Conservation (phyloP, 495 filamentous ascomycete species). For the Lepidopterella palustris region DNA sequence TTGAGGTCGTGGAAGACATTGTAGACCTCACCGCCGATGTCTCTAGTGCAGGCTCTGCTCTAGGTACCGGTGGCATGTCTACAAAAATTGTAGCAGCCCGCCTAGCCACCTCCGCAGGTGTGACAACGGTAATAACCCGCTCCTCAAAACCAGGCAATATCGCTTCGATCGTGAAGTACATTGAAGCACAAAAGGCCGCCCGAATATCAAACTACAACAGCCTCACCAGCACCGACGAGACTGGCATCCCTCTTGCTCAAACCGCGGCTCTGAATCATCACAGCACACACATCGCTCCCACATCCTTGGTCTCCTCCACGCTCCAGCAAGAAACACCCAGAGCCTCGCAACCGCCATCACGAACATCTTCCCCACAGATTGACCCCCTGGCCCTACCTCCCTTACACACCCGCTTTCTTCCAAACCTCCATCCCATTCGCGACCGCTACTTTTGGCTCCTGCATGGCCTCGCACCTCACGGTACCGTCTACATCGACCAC, state of each 20-base stretch:
- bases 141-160: slow-evolving; percentile 93
- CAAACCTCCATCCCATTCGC: slow-evolving; percentile 76
- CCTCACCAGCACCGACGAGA: slow-evolving; percentile 15
- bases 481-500: slow-evolving; percentile 83
- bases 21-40: slow-evolving; percentile 80
- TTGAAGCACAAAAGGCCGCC: slow-evolving; percentile 48
- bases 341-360: slow-evolving; percentile 11
- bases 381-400: slow-evolving; percentile 40
- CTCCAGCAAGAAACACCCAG: neutral
- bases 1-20: slow-evolving; percentile 91
- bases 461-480: slow-evolving; percentile 86
- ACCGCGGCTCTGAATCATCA: slow-evolving; percentile 16
- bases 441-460: slow-evolving; percentile 96
- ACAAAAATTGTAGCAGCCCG: slow-evolving; percentile 95
- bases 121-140: slow-evolving; percentile 89
- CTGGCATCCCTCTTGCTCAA: slow-evolving; percentile 9
- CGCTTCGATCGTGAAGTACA: slow-evolving; percentile 72
- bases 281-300: slow-evolving; percentile 1
- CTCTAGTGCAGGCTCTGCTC: slow-evolving; percentile 74
- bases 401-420: slow-evolving; percentile 88
- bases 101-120: slow-evolving; percentile 88
- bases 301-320: neutral
- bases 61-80: slow-evolving; percentile 97
- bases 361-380: slow-evolving; percentile 18
- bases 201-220: slow-evolving; percentile 14